Base-by-base conservation (phyloP, 495 filamentous ascomycete species). In the Xylaria nigripes region DNA sequence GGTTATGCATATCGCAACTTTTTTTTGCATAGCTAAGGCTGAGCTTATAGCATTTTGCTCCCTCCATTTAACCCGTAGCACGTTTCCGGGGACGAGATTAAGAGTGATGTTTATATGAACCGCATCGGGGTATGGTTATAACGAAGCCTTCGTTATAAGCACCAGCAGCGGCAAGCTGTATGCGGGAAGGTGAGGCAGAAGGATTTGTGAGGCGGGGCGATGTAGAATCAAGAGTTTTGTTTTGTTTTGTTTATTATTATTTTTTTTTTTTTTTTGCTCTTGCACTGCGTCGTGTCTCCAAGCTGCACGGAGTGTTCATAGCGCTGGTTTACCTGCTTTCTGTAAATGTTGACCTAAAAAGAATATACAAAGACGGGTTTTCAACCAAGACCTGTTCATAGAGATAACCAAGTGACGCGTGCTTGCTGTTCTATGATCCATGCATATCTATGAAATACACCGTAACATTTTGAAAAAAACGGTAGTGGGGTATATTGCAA, bases 141-240 rank as follows among this genome's bases (percentile, higher is more conserved):
- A 12, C 15, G 22, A 5, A 21, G 30, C 3, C 24, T 12, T 22
- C 12, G 19, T 23, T 6, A 6, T 8, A 29, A 41, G 51, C 22
- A 43, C 6, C 36, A 32, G 22, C 23, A 18, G 2, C 16, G 51
- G 16, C 25, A 24, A 23, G 40, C 16, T 18, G 25, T 2, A 15
- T 36, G 21, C 30, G 43, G 40, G n/a, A 32, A 42, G 22, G 23
- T 15, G 24, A 32, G 44, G 44, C 9, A 22, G 34, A 18, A 30
- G 13, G 9, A 2, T 1, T 2, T 18, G 36, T 9, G 32, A 34
- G n/a, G 29, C 36, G 23, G 51, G 44, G 10, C 29, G 30, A 36
- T 46, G 29, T 46, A 54, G 45, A 47, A 45, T n/a, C 36, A 34
- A 44, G 23, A n/a, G n/a, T n/a, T n/a, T n/a, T n/a, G n/a, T n/a